These are phyloP conservation scores for Leccinum obscurum DNA, from an alignment of 768 basidiomycete species.

Conservation along the genomic window DNA sequence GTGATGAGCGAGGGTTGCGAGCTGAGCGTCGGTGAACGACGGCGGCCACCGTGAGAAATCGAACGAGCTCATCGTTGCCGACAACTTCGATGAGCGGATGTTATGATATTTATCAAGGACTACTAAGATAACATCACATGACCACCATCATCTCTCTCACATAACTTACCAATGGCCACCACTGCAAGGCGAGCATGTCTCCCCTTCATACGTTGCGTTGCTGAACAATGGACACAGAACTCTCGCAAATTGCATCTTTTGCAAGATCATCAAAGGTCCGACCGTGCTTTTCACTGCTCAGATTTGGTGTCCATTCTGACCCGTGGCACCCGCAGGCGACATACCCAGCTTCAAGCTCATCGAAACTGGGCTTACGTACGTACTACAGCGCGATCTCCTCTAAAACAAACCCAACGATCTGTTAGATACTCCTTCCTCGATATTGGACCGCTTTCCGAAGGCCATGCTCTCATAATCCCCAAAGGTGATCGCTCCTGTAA, in stretches of 20 bases:
- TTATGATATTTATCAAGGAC: not conserved
- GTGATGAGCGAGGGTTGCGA: slow-evolving; percentile 56
- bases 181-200: slow-evolving; percentile 21
- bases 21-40: slow-evolving; percentile 53
- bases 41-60: slow-evolving; percentile 77
- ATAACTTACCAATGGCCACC: slow-evolving; percentile 10
- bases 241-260: slow-evolving; percentile 79
- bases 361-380: slow-evolving; percentile 72
- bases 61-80: slow-evolving; percentile 35
- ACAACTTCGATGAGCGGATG: not conserved
- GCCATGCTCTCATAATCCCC: slow-evolving; percentile 90
- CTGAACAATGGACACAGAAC: slow-evolving; percentile 38
- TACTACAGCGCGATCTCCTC: slow-evolving; percentile 14
- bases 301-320: not conserved
- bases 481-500: slow-evolving; percentile 60
- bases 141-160: not conserved
- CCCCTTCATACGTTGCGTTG: rapidly evolving
- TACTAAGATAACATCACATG: slow-evolving; percentile 1
- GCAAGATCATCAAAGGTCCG: slow-evolving; percentile 89
- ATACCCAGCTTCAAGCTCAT: slow-evolving; percentile 87
- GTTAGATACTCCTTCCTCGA: slow-evolving; percentile 86
- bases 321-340: slow-evolving; percentile 53
- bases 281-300: slow-evolving; percentile 4
- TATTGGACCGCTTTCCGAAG: slow-evolving; percentile 85
- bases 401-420: too few relatives aligned